These are phyloP conservation scores for Stephania cephalantha DNA, from an alignment of 164 flowering plant species.

Conservation along the genomic window DNA sequence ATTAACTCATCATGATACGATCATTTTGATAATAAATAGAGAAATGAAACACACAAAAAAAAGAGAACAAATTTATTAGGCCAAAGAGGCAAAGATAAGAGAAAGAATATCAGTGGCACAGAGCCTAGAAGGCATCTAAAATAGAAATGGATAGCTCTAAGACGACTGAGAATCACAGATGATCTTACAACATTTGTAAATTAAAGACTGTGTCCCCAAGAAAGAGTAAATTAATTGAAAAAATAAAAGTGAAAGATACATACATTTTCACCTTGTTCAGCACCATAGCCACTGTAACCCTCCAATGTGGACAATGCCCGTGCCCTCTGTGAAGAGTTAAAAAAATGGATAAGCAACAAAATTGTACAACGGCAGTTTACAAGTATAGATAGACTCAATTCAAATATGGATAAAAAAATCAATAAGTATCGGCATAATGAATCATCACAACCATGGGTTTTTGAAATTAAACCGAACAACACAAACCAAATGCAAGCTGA, in stretches of 20 bases:
- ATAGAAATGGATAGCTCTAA: neutral
- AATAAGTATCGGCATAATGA: no score
- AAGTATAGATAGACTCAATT: neutral
- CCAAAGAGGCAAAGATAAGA: neutral
- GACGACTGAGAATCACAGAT: neutral
- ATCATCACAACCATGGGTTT: no score
- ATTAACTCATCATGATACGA: neutral
- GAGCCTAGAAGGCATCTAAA: neutral
- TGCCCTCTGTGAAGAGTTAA: slow-evolving; percentile 50
- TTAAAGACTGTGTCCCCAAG: neutral
- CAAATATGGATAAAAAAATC: neutral
- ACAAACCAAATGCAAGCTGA: neutral
- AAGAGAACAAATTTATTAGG: neutral
- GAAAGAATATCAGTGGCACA: neutral
- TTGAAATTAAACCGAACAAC: neutral
- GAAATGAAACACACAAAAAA: neutral
- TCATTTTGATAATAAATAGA: no score
- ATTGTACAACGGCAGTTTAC: neutral
- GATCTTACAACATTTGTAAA: neutral
- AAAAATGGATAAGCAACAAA: neutral
- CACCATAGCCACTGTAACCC: slow-evolving; percentile 97
- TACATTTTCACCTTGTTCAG: slow-evolving; percentile 93
- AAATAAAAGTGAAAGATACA: slow-evolving; percentile 2
- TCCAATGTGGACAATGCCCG: slow-evolving; percentile 62
- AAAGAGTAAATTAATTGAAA: neutral